Evolutionary conservation across 805 yeast genomes (phyloP).

Genomic region (Pichia scutulata): DNA sequence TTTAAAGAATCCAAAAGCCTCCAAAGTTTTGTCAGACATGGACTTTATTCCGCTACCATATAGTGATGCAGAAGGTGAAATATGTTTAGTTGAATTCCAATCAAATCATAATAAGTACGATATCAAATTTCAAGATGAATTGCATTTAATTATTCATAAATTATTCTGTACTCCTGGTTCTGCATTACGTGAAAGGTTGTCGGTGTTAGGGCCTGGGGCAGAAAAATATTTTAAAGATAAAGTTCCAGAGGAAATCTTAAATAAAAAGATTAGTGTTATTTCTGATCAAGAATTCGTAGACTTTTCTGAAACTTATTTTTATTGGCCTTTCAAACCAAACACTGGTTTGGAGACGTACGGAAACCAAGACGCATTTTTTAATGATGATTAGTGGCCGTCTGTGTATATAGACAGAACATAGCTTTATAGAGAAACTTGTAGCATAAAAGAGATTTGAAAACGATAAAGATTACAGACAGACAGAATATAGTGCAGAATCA

Average conservation of each 20-base stretch:
- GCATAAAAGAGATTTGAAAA: background rate
- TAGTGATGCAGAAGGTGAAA: slow-evolving; percentile 15
- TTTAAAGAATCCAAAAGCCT: slow-evolving; percentile 11
- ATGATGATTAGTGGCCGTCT: background rate
- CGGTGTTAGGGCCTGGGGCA: slow-evolving; percentile 78
- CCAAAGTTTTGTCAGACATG: slow-evolving; percentile 6
- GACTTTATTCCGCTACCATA: slow-evolving; percentile 21
- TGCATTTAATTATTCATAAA: slow-evolving; percentile 62
- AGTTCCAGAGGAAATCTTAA: slow-evolving; percentile 32
- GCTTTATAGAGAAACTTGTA: background rate
- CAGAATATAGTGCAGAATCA: no score
- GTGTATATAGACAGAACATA: background rate
- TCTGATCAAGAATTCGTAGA: slow-evolving; percentile 45
- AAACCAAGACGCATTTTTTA: slow-evolving; percentile 3
- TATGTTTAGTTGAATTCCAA: slow-evolving; percentile 27
- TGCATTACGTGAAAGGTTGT: slow-evolving; percentile 38
- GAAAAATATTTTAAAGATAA: slow-evolving; percentile 36
- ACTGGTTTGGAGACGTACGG: slow-evolving; percentile 17
- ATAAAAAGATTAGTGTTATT: slow-evolving; percentile 41
- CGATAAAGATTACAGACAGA: no score
- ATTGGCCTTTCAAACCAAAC: slow-evolving; percentile 81
- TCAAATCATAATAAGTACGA: slow-evolving; percentile 24
- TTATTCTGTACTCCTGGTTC: slow-evolving; percentile 39
- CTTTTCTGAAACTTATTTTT: slow-evolving; percentile 44
- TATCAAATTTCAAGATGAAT: slow-evolving; percentile 38